Base-by-base conservation (phyloP, 2,329 filamentous ascomycete species). In the Trichoderma breve region DNA sequence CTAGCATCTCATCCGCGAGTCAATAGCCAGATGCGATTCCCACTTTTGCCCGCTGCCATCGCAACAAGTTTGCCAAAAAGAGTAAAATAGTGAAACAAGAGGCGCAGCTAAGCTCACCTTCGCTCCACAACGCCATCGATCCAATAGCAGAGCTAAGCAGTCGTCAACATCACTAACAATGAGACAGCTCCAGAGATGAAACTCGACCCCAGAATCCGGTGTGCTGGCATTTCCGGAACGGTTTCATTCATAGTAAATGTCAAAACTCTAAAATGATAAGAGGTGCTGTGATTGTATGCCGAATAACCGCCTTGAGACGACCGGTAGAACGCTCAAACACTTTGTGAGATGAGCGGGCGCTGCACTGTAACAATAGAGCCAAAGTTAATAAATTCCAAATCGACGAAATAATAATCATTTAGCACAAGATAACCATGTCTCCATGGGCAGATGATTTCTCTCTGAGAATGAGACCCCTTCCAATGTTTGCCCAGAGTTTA, bases 21-120 rank as follows among this genome's bases (percentile, higher is more conserved):
- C 57, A 60, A 21, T 21, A 32, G 8, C 18, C 9, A 34, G 18
- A 60, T 32, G 30, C 58, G 30, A 63, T 63, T 63, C 60, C 60
- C 60, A 63, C 60, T 47, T 63, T 63, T 63, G 60, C 60, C 60
- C 60, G 60, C 60, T 47, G 60, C 7, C 36, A 63, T 43, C 21
- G 3, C 21, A 36, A 15, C 28, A 12, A 28, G 24, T 21, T 24
- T 62, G 34, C 60, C 60, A n/a, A 63, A 47, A 63, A 43, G 60
- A 47, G 36, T 18, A 63, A 47, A 9, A 36, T 14, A 7, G 21
- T 28, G 24, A 43, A 63, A n/a, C 14, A 28, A 28, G 60, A 63
- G 34, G 34, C 21, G 60, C 34, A 39, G 8, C 14, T 30, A 36
- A 43, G 26, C n/a, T 28, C 34, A 12, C 15, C 3, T 63, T n/a